Percentiles rank a stretch among this genome's conserved stretches.
Evolutionary conservation across 495 filamentous ascomycete species (phyloP).

Genomic region (Aspergillus haitiensis): DNA sequence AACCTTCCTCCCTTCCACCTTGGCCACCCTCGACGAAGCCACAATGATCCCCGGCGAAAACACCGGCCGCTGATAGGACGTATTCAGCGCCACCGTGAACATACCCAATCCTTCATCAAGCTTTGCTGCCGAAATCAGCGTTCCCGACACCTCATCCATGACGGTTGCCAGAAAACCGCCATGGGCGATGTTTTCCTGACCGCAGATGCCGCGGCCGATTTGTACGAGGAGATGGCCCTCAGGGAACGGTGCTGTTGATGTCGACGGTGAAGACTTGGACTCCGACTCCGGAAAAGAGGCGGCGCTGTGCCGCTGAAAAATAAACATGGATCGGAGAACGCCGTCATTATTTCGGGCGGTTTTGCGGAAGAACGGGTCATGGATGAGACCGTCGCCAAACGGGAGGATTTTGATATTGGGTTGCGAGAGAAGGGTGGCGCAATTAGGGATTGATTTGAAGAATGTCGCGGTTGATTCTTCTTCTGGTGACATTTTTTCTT

Average conservation of each 20-base stretch:
- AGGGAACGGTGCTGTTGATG: too few relatives aligned
- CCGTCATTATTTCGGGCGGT: not conserved
- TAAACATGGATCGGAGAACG: not conserved
- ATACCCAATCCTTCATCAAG: conserved; percentile 18
- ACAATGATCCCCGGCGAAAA: conserved; percentile 13
- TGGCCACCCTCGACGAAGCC: conserved; percentile 12
- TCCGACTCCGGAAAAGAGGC: not conserved
- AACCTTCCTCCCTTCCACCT: conserved; percentile 20
- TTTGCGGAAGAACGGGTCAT: not conserved
- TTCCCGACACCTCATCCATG: conserved; percentile 16
- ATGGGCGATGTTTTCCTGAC: conserved; percentile 13
- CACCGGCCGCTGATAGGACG: conserved; percentile 12
- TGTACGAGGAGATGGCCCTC: conserved; percentile 14
- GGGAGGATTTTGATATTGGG: not conserved
- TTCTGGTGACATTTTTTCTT: not conserved
- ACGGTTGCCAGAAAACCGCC: conserved; percentile 19
- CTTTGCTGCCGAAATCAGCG: not conserved
- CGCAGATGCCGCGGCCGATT: conserved; percentile 6
- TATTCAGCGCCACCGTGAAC: conserved; percentile 15
- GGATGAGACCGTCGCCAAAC: not conserved
- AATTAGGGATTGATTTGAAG: not conserved
- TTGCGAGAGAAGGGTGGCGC: not conserved
- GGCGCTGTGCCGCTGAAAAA: not conserved
- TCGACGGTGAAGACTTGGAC: too few relatives aligned
- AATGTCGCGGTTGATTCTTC: not conserved